Evolutionary conservation across 257 asterid genomes (phyloP).

Genomic region (Solanum pennellii): DNA sequence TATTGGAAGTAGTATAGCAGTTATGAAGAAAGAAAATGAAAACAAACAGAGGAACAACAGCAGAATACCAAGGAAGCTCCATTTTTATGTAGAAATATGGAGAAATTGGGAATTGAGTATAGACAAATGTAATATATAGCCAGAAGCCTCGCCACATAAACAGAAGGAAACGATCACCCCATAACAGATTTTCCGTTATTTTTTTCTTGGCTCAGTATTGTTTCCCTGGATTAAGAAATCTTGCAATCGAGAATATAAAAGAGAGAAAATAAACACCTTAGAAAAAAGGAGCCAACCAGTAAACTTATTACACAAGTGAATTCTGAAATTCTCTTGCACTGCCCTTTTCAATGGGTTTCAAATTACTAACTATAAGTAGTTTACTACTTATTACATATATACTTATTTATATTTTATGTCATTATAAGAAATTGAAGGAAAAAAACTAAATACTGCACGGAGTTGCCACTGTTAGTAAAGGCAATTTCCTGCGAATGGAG

Average conservation of each 20-base stretch:
- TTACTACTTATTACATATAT: background rate
- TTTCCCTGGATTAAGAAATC: background rate
- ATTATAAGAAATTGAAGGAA: too few species aligned
- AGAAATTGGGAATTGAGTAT: background rate
- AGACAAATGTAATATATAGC: background rate
- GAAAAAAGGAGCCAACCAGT: too few species aligned
- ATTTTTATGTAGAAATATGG: background rate
- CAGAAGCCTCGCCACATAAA: too few species aligned
- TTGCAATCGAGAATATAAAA: background rate
- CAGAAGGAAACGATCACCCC: too few species aligned
- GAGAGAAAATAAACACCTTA: background rate
- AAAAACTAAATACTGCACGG: background rate
- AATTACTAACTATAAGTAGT: background rate
- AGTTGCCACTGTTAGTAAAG: constrained; percentile 17
- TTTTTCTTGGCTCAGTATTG: background rate
- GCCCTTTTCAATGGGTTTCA: background rate
- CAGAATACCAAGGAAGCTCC: too few species aligned
- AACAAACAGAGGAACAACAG: too few species aligned
- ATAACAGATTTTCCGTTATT: too few species aligned
- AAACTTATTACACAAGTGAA: too few species aligned
- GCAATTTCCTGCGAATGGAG: constrained; percentile 11
- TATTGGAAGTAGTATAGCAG: too few species aligned
- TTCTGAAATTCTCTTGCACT: too few species aligned
- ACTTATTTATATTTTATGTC: too few species aligned
- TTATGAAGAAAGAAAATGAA: too few species aligned